Percentiles rank a stretch among this genome's conserved stretches.
Conservation (phyloP, 2,329 filamentous ascomycete species). For the Cordyceps fumosorosea region DNA sequence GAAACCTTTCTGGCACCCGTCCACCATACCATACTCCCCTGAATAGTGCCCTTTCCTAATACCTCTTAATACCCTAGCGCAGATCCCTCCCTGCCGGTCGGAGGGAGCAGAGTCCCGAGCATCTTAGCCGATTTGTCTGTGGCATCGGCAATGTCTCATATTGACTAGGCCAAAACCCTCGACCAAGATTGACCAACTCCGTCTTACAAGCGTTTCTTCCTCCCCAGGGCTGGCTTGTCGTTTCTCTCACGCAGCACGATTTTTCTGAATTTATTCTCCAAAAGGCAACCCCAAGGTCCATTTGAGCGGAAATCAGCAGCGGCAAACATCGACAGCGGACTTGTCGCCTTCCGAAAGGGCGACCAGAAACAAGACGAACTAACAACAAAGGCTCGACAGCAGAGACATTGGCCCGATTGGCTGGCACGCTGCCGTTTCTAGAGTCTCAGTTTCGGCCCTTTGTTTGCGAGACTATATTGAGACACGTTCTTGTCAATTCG, state of each 20-base stretch:
- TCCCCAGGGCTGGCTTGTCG: not conserved
- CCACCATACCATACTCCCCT: not conserved
- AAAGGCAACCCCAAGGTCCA: not conserved
- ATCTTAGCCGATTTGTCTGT: not conserved
- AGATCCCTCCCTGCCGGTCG: not conserved
- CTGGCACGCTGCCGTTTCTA: conserved; percentile 8
- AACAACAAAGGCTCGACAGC: not conserved
- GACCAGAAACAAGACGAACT: not conserved
- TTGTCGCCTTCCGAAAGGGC: not conserved
- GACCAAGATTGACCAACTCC: not conserved
- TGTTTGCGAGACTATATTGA: conserved; percentile 9
- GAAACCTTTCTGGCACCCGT: not conserved
- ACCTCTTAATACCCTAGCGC: not conserved
- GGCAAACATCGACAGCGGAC: not conserved
- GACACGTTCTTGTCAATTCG: not conserved
- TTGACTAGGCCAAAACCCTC: not conserved
- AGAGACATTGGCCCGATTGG: conserved; percentile 12
- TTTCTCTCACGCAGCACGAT: not conserved
- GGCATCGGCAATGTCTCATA: conserved; percentile 4
- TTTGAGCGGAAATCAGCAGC: not conserved
- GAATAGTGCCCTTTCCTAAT: not conserved
- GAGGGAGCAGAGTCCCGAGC: not conserved
- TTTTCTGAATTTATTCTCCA: not conserved
- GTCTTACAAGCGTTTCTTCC: not conserved
- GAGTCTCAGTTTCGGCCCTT: conserved; percentile 8